Conservation (phyloP, 2,329 filamentous ascomycete genomes). For the Clonostachys rosea region DNA sequence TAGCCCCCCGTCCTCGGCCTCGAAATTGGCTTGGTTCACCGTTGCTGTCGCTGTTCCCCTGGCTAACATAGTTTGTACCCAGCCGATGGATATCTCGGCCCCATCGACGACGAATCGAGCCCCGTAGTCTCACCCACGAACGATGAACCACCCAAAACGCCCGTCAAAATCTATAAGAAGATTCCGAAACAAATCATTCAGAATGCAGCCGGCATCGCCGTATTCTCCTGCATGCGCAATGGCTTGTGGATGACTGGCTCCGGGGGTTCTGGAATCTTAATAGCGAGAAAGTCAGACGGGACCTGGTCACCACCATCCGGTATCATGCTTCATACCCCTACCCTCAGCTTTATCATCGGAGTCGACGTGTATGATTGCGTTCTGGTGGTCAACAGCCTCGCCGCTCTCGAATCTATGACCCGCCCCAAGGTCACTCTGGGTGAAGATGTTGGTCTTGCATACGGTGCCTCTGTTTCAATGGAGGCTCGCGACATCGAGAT, state of each 20-base stretch:
- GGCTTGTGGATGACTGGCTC: conserved; percentile 90
- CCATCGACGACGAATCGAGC: conserved; percentile 28
- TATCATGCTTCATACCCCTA: conserved; percentile 85
- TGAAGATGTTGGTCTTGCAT: conserved; percentile 71
- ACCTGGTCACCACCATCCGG: conserved; percentile 90
- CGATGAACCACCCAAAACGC: conserved; percentile 36
- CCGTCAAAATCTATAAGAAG: conserved; percentile 62
- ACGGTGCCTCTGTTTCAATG: conserved; percentile 64
- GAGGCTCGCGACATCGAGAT: conserved; percentile 45
- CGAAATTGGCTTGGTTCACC: not conserved
- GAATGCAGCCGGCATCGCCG: conserved; percentile 83
- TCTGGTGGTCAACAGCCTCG: conserved; percentile 82
- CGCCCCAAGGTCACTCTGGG: conserved; percentile 75
- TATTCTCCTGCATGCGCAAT: conserved; percentile 94
- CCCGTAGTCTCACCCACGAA: conserved; percentile 13
- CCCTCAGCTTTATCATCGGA: conserved; percentile 83
- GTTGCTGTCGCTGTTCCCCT: not conserved
- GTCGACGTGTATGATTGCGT: conserved; percentile 97
- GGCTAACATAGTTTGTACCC: conserved; percentile 9
- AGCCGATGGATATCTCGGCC: conserved; percentile 54
- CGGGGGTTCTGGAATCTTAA: conserved; percentile 81
- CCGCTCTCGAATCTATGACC: conserved; percentile 80
- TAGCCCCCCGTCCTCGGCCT: not conserved
- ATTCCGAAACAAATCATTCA: conserved; percentile 83
- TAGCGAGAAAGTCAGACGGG: conserved; percentile 79